Base-by-base conservation (phyloP, 257 asterid species). In the Haberlea rhodopensis region DNA sequence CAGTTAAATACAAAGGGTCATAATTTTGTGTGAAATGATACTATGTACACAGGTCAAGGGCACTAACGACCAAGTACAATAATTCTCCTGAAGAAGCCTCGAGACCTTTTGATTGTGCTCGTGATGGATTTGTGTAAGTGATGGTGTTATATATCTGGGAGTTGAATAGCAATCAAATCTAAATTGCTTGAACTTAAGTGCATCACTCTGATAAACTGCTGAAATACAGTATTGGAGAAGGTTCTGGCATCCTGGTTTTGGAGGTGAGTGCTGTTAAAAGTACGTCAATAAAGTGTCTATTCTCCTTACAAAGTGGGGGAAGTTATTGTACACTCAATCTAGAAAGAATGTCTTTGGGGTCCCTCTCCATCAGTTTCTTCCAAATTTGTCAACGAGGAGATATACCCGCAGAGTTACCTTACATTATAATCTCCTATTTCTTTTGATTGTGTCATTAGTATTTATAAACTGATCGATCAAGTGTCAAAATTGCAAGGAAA, bases 51-150 rank as follows among this genome's bases (percentile, higher is more conserved):
- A 89, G 99, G 81, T 84, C 86, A 53, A 92, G 94, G 83, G 99
- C 97, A 53, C 76, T 92, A 88, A 71, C 95, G n/a, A 89, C 95
- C 60, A 89, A 82, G 71, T 81, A 84, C 73, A 92, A 92, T 62
- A 75, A 71, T 68, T 70, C 45, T 40, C 99, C 99, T 28, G 67
- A 71, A 65, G 87, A 84, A 85, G 95, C 99, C 69, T 92, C 96
- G 6, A 85, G 96, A 70, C 99, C 97, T 67, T 92, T 92, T 63
- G 99, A 92, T 65, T 77, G 88, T 76, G 94, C 73, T 10, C 97
- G 99, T 54, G 97, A 92, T 82, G 99, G 99, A 29, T 92, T 92
- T 80, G 97, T 92, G 98, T 87, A 71, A 87, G 96, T 82, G 62
- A 63, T 34, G 26, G 24, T 56, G 27, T 62, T 51, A 20, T 51